Base-by-base conservation (phyloP, 345 rosid species). In the Populus simonii region DNA sequence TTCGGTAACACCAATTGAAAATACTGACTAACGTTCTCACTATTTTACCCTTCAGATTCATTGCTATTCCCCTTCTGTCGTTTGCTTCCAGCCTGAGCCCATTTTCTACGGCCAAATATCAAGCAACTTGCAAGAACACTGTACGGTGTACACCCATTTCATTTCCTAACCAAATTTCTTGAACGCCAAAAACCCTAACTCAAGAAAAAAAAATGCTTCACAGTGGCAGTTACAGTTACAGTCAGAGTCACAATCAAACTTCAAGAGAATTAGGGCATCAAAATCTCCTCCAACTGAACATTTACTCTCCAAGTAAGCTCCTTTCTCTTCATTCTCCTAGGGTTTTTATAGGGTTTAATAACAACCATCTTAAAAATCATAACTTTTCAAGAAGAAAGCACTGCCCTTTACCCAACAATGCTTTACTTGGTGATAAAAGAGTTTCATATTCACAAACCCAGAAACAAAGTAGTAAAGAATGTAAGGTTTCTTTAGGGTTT, bases 281-380 rank as follows among this genome's bases (percentile, higher is more conserved):
- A 31, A 78, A 47, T 77, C 81, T 82, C 68, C 84, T 78, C 71
- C 84, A 55, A 15, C 63, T 20, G 23, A 76, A 23, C 81, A 1
- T 79, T 78, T 69, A 72, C 66, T 73, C 82, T 23, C 76, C 85
- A 69, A 75, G 94, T 82, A 77, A 84, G 92, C 80, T 80, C 68
- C 55, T 74, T 67, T 66, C 70, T 73, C 70, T 73, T 76, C 79
- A 72, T 66, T 82, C 80, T 75, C 83, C 86, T 38, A 80, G 65
- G 79, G 73, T 70, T 80, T 85, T 79, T 81, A 57, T 73, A 23
- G 84, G 84, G 83, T 73, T 83, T 81, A 47, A 47, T 15, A 47
- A 47, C 51, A 78, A 65, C 33, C 82, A 74, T 31, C 57, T 73
- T 72, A 73, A 18, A 65, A 41, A 39, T 73, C 68, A 5, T 31